Evolutionary conservation across 2,329 filamentous ascomycete genomes (phyloP), one percentile per base, ranked within the genome.

Genomic region (Aspergillus sp.): DNA sequence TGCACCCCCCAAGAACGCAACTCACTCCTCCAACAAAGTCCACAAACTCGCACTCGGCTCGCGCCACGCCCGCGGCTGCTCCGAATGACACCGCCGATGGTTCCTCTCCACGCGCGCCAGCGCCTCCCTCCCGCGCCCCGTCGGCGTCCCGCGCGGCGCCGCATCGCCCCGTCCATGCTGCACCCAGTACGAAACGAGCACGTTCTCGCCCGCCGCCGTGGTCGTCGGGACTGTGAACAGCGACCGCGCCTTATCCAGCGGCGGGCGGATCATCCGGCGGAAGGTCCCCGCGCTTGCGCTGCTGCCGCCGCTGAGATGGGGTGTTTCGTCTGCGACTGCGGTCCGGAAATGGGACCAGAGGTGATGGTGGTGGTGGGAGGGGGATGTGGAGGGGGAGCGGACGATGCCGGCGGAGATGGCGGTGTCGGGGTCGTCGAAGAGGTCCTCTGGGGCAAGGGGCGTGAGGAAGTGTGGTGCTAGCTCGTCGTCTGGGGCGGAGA

Each of bases 21-120:
- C 49, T 58, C 51, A 62, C 44, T 71, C 67, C 56, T 72, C 71
- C 47, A 58, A 43, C 25, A 73, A 56, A 23, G 70, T 67, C 69
- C 70, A 73, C 49, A 73, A 50, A 40, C 60, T 61, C 41, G 65
- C 63, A 49, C 68, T 71, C 4, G 70, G 71, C 38, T 64, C 60
- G 36, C 64, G 68, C 71, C 71, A 73, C 21, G 68, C 58, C 36
- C 68, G 63, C 20, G 70, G 71, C 50, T 71, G 67, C 48, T 72
- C 69, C 11, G 71, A 72, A 57, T 73, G 71, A 49, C 68, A 69
- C 47, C 70, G 62, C 16, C 68, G 60, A 60, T 72, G 69, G 5
- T 64, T 60, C 47, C 64, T 61, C 19, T 63, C 64, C 3, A 50
- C 53, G 4, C 21, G 3, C n/a, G 50, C 20, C 21, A 58, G 49